These are phyloP conservation scores for Beauveria australis DNA, from an alignment of 2,329 filamentous ascomycete genomes.

Conservation along the genomic window DNA sequence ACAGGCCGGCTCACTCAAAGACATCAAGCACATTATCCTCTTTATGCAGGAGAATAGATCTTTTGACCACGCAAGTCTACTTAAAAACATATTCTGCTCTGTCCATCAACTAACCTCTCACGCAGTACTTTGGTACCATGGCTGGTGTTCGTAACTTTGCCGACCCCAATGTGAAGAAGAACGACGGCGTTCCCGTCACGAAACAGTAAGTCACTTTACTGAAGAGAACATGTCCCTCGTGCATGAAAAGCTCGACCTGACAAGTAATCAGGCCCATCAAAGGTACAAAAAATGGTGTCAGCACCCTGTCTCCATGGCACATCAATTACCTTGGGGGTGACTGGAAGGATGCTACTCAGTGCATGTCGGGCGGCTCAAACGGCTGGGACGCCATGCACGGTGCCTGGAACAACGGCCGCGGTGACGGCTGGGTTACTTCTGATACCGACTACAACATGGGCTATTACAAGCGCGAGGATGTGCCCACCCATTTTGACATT, in stretches of 20 bases:
- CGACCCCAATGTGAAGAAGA: slow-evolving; percentile 27
- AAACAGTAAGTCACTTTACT: slow-evolving; percentile 33
- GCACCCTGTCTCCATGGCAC: slow-evolving; percentile 40
- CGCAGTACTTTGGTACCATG: slow-evolving; percentile 46
- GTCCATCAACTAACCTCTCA: not conserved
- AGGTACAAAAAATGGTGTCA: slow-evolving; percentile 32
- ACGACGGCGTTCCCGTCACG: slow-evolving; percentile 35
- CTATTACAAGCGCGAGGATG: slow-evolving; percentile 40
- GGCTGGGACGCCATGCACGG: slow-evolving; percentile 43
- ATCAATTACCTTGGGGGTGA: slow-evolving; percentile 41
- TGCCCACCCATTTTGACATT: slow-evolving; percentile 46
- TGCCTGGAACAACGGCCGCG: slow-evolving; percentile 40
- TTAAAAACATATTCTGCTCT: not conserved
- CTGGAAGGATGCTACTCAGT: slow-evolving; percentile 40
- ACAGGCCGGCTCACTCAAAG: slow-evolving; percentile 32
- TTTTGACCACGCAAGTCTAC: slow-evolving; percentile 23
- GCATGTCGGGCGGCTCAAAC: slow-evolving; percentile 42
- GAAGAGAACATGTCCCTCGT: not conserved
- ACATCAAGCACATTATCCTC: slow-evolving; percentile 49
- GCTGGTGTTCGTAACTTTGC: slow-evolving; percentile 45
- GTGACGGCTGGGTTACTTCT: slow-evolving; percentile 38
- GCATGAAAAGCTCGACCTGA: not conserved
- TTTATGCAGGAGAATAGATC: slow-evolving; percentile 43
- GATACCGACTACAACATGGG: slow-evolving; percentile 27
- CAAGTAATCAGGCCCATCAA: slow-evolving; percentile 22